Base-by-base conservation (phyloP, 2,329 filamentous ascomycete genomes). In the Fonsecaea nubica region DNA sequence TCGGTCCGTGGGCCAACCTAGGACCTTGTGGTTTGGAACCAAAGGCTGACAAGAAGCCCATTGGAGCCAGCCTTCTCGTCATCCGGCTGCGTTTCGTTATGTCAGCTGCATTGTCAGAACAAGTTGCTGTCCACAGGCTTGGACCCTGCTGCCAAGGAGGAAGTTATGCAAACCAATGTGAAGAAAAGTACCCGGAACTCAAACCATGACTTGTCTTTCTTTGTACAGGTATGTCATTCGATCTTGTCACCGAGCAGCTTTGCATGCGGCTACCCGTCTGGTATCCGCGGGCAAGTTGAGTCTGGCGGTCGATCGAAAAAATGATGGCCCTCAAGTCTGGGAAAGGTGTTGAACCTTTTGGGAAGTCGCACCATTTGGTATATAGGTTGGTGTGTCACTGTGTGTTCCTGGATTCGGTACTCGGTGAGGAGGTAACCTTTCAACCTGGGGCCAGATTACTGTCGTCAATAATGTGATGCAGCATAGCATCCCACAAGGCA, bases 91-190 rank as follows among this genome's bases (percentile, higher is more conserved):
- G 25, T 21, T 9, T 36, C 4, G 61, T 63, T 50, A 63, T 58
- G 61, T 58, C 61, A 58, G 54, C 53, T 58, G 52, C 36, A 58
- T 13, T 12, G 60, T 62, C 55, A 42, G 60, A 36, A 45, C 40
- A 45, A 18, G 4, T 45, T n/a, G 40, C 45, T 25, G 21, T 10
- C 18, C 18, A 50, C 3, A 50, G 10, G 45, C 45, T 40, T 25
- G 18, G 45, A 25, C 10, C 7, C n/a, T 25, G 45, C 45, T 50
- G 21, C 45, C 45, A 50, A 30, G 7, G 42, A 18, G 12, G 10
- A 21, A 15, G 12, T 48, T 25, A 25, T 50, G 45, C 45, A 30
- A 3, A 30, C 18, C 18, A 50, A 50, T 10, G 10, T 12, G 10
- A 21, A 50, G 12, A 10, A 50, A 25, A 30, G 21, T 18, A 50